Conservation (phyloP, 202 grass and related monocot genomes). For the Digitaria exilis region DNA sequence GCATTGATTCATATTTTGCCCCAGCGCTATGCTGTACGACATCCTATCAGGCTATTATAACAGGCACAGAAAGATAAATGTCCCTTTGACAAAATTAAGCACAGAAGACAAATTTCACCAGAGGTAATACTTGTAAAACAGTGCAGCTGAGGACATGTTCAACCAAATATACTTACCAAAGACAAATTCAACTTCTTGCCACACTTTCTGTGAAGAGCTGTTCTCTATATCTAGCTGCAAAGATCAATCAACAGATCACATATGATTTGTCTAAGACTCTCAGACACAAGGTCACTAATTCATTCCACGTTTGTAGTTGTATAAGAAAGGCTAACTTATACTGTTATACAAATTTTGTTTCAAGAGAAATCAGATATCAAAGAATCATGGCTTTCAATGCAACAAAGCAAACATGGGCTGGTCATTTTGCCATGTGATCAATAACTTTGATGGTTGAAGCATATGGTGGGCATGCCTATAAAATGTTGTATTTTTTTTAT, state of each 20-base stretch:
- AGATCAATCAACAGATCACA: slow-evolving; percentile 30
- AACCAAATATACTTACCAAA: slow-evolving; percentile 68
- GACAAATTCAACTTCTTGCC: slow-evolving; percentile 95
- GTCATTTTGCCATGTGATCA: not conserved
- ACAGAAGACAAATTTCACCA: slow-evolving; percentile 18
- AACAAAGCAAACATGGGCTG: not conserved
- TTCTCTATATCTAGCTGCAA: slow-evolving; percentile 97
- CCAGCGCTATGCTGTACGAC: not conserved
- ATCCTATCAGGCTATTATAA: slow-evolving; percentile 23
- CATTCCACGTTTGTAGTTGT: slow-evolving; percentile 25
- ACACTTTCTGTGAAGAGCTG: slow-evolving; percentile 81
- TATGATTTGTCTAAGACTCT: not conserved
- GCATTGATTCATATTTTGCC: not conserved
- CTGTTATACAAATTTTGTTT: not conserved
- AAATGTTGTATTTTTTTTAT: not conserved
- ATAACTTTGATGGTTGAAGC: not conserved
- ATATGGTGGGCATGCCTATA: not conserved
- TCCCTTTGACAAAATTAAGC: slow-evolving; percentile 10
- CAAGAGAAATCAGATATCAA: not conserved
- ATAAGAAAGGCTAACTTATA: slow-evolving; percentile 23
- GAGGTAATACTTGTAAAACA: slow-evolving; percentile 22
- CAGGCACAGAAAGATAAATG: not conserved
- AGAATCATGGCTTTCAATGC: slow-evolving; percentile 3
- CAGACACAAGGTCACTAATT: slow-evolving; percentile 8
- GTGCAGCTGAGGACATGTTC: slow-evolving; percentile 21